Conservation (phyloP, 345 rosid genomes). For the Erysimum cheiranthoides region DNA sequence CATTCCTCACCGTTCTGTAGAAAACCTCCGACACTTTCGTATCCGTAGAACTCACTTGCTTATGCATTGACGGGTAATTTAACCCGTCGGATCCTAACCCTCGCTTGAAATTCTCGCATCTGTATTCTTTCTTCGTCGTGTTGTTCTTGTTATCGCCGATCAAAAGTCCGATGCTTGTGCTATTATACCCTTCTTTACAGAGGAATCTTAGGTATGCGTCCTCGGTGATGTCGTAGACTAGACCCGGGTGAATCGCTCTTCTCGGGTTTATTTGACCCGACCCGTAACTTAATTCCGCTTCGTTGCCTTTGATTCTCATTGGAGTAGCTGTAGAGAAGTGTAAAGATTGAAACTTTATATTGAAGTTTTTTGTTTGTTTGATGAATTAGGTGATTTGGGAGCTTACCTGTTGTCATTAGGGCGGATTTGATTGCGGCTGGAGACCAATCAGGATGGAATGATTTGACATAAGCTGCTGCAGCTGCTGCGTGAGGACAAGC, state of each 20-base stretch:
- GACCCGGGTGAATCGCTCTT: slow-evolving; percentile 72
- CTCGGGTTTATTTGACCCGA: slow-evolving; percentile 85
- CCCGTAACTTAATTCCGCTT: slow-evolving; percentile 65
- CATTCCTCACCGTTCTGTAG: slow-evolving; percentile 67
- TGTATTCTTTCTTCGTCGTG: slow-evolving; percentile 47
- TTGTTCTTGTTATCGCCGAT: slow-evolving; percentile 36
- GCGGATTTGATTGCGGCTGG: slow-evolving; percentile 88
- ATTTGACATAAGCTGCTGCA: slow-evolving; percentile 84
- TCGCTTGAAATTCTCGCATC: slow-evolving; percentile 56
- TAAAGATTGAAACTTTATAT: slow-evolving; percentile 7
- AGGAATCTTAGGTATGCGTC: slow-evolving; percentile 64
- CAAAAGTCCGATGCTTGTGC: slow-evolving; percentile 62
- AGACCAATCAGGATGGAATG: slow-evolving; percentile 85
- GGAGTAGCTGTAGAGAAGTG: slow-evolving; percentile 59
- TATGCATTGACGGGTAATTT: slow-evolving; percentile 88
- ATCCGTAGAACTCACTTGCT: slow-evolving; percentile 42
- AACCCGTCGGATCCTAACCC: slow-evolving; percentile 73
- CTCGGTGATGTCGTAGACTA: slow-evolving; percentile 64
- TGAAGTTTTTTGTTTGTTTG: slow-evolving; percentile 5
- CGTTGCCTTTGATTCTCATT: slow-evolving; percentile 55
- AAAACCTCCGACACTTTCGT: slow-evolving; percentile 56
- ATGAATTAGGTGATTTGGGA: background rate
- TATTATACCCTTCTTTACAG: slow-evolving; percentile 78
- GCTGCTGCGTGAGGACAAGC: slow-evolving; percentile 85
- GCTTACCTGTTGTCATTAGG: slow-evolving; percentile 90